Evolutionary conservation across 345 rosid genomes (phyloP), one percentile per base, ranked within the genome.

Genomic region (Citrus glauca): DNA sequence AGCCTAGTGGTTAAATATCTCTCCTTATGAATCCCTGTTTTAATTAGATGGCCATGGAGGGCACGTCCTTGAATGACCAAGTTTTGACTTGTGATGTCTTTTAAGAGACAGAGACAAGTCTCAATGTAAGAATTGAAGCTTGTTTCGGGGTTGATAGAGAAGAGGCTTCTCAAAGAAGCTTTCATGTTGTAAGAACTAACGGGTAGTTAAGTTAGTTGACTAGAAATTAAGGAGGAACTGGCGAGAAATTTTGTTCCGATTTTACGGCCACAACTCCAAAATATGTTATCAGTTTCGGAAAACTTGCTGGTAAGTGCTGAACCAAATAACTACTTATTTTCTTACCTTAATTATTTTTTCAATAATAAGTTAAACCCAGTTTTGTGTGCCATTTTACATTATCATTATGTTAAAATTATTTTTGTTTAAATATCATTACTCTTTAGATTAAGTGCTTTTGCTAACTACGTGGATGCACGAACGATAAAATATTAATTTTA

Each of bases 1-100:
- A 90, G 88, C 78, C 84, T 90, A 14, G 86, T 63, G 25, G 89
- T 81, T 69, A 88, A 55, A 64, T 42, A 85, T 76, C 86, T 75
- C 76, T 90, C 88, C 1, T 85, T 67, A 7, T 81, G 86, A 50
- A 81, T 16, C 53, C 94, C 92, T 50, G 32, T 72, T 69, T 88
- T 90, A 81, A 88, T 28, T 45, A 90, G 59, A 75, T 78, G 88
- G 66, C 84, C 81, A 81, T 90, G 94, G 45, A 90, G 78, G 53
- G 61, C 80, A 17, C 73, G 72, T 48, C 88, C 94, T 66, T 83
- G 79, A 24, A 63, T 27, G 79, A 86, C 67, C 28, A 77, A 74
- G 69, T 86, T 77, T 63, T 87, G 77, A 45, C 16, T 32, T 35
- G 86, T 74, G 76, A 86, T 40, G 53, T 59, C 79, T 66, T 82